A percentile compares a stretch with the other conserved stretches of the same genome.
phyloP scores from a whole-genome alignment of 805 yeast genomes.

The Sugiyamaella floridensis region DNA sequence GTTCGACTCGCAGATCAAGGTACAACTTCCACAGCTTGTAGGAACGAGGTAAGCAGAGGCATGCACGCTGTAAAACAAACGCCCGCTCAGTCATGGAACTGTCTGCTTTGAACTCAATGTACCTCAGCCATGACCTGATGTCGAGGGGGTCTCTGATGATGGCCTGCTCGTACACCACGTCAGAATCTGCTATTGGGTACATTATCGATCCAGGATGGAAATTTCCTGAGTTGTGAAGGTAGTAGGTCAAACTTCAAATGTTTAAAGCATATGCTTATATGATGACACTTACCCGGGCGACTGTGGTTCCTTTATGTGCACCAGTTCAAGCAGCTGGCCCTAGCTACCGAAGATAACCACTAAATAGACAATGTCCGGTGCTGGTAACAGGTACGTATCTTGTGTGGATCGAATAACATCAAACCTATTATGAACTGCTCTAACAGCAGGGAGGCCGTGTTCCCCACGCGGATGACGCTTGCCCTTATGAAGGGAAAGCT shows the following conservation, averaged over 20 bases:
- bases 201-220: background rate
- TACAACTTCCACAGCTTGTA: conserved; percentile 51
- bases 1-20: conserved; percentile 36
- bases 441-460: conserved; percentile 74
- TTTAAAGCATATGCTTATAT: background rate
- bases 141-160: conserved; percentile 34
- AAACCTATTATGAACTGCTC: conserved; percentile 1
- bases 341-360: background rate
- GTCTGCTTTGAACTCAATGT: conserved; percentile 29
- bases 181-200: conserved; percentile 7
- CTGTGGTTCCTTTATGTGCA: background rate
- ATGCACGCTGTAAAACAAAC: conserved; percentile 49
- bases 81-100: conserved; percentile 25
- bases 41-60: conserved; percentile 37
- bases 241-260: background rate
- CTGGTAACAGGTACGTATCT: conserved; percentile 44
- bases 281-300: background rate
- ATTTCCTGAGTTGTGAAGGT: background rate
- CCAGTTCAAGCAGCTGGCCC: background rate
- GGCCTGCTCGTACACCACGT: conserved; percentile 40
- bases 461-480: conserved; percentile 96
- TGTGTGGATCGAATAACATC: background rate
- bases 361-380: conserved; percentile 46
- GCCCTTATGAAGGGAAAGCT: conserved; percentile 91
- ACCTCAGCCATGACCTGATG: conserved; percentile 36